Evolutionary conservation across 352 stramenopile genomes (phyloP).

Genomic region (Phytophthora megakarya): DNA sequence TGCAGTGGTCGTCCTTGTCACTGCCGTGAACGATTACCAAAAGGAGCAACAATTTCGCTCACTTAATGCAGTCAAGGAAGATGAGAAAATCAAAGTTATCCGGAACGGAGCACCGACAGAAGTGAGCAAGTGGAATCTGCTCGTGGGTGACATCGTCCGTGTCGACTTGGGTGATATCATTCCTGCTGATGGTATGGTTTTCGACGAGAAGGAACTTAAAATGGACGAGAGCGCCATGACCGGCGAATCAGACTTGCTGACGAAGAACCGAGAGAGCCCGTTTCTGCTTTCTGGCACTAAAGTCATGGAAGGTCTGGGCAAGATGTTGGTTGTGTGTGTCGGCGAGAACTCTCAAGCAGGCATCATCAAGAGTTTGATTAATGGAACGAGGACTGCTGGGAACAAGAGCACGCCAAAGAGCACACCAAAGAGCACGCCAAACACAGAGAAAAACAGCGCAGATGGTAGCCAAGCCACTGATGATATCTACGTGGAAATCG

Average conservation of each 20-base stretch:
- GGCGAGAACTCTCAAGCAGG: slow-evolving; percentile 89
- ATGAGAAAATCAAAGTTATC: slow-evolving; percentile 75
- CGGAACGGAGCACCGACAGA: slow-evolving; percentile 54
- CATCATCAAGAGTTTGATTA: slow-evolving; percentile 79
- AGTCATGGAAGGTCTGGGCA: slow-evolving; percentile 84
- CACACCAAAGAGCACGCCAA: slow-evolving; percentile 2
- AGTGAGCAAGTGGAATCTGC: slow-evolving; percentile 71
- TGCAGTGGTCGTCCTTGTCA: slow-evolving; percentile 85
- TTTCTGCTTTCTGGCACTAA: slow-evolving; percentile 92
- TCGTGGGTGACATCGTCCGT: slow-evolving; percentile 89
- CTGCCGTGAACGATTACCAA: slow-evolving; percentile 88
- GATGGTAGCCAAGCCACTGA: slow-evolving; percentile 10
- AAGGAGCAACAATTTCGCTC: slow-evolving; percentile 90
- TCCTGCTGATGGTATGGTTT: slow-evolving; percentile 85
- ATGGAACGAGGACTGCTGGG: slow-evolving; percentile 66
- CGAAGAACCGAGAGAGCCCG: slow-evolving; percentile 70
- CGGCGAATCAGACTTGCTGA: slow-evolving; percentile 86
- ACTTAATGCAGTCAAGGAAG: slow-evolving; percentile 80
- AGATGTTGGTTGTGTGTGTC: slow-evolving; percentile 92
- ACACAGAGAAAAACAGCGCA: slow-evolving; percentile 25
- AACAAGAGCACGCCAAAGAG: slow-evolving; percentile 7
- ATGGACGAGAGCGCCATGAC: slow-evolving; percentile 91
- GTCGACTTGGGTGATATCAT: slow-evolving; percentile 85
- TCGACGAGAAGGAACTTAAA: slow-evolving; percentile 82
- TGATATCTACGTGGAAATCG: slow-evolving; percentile 49